Percentiles rank a stretch among this genome's conserved stretches.
These are phyloP conservation scores for Urochloa ruziziensis DNA, from an alignment of 176 grass and related monocot genomes.

Conservation along the genomic window DNA sequence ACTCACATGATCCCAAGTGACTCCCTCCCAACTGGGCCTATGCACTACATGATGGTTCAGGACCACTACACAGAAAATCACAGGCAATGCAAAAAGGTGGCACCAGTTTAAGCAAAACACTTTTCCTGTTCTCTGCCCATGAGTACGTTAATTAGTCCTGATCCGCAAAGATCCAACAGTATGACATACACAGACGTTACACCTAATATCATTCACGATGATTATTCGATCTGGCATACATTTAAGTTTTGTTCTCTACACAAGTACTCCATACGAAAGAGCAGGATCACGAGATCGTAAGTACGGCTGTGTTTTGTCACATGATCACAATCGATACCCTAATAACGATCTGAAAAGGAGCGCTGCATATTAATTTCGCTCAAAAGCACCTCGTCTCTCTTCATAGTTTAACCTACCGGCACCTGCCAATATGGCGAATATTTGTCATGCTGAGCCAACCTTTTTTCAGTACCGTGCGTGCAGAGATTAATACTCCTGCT, in stretches of 20 bases:
- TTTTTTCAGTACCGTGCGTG: constrained; percentile 16
- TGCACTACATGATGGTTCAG: background rate
- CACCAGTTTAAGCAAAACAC: background rate
- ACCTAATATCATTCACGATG: background rate
- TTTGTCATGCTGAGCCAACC: constrained; percentile 17
- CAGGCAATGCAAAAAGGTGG: background rate
- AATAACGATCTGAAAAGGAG: no score
- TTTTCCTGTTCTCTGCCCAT: background rate
- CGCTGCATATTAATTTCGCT: background rate
- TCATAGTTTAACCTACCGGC: no score
- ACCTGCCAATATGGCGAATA: constrained; percentile 25
- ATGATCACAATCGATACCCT: background rate
- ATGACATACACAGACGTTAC: background rate
- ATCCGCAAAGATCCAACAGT: background rate
- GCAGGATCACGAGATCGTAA: background rate
- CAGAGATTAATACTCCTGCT: constrained; percentile 10
- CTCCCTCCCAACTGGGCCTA: background rate
- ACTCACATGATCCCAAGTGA: background rate
- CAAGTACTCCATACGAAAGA: no score
- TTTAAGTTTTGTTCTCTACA: background rate
- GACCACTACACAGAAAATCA: constrained; percentile 21
- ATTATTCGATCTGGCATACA: background rate
- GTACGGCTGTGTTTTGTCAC: background rate
- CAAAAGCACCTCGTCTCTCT: constrained; percentile 25
- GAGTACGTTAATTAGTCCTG: background rate